Evolutionary conservation across 805 yeast genomes (phyloP), one percentile per base, ranked within the genome.

Genomic region (Wickerhamiella nectarea): DNA sequence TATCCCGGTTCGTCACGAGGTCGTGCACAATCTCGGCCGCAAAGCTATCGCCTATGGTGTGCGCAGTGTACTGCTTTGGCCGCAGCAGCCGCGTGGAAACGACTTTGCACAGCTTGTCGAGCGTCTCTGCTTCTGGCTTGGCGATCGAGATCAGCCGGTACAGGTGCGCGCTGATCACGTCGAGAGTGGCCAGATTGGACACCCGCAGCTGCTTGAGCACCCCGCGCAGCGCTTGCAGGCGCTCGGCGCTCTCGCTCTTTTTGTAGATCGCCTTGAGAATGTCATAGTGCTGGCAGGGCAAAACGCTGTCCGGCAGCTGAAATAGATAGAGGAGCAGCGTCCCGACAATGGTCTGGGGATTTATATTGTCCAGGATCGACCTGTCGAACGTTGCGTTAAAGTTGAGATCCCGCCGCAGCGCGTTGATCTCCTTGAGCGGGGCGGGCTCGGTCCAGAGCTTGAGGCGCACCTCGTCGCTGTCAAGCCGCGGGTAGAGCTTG

Each of bases 221-320:
- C 47, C 76, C 79, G 31, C 74, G 78, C 41, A 83, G 61, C 0
- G 86, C 85, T 38, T 67, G 70, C 11, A 79, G 62, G 45, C 93
- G 67, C 15, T 63, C 52, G 19, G 46, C 46, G 35, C 56, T 58
- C 6, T 50, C 60, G 11, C 60, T 54, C 54, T 74, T 61, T 54
- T 67, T 53, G 58, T 84, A 85, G 40, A 85, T 66, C 1, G 81
- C 72, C 57, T 75, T 76, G 51, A 84, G 67, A 33, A 79, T 63
- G 51, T 81, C 91, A 56, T 77, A 80, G 47, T 72, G 65, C 38
- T 72, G 73, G 45, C 70, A 65, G 1, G 89, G 76, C 4, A 85
- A 70, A 34, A 84, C 58, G 2, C 91, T 78, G 48, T 78, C 84
- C 0, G 94, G 94, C 37, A 84, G 67, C 57, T 85, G 94, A 56